Evolutionary conservation across 1,284 basidiomycete species (phyloP).

Genomic region (Trichosporon sp.): DNA sequence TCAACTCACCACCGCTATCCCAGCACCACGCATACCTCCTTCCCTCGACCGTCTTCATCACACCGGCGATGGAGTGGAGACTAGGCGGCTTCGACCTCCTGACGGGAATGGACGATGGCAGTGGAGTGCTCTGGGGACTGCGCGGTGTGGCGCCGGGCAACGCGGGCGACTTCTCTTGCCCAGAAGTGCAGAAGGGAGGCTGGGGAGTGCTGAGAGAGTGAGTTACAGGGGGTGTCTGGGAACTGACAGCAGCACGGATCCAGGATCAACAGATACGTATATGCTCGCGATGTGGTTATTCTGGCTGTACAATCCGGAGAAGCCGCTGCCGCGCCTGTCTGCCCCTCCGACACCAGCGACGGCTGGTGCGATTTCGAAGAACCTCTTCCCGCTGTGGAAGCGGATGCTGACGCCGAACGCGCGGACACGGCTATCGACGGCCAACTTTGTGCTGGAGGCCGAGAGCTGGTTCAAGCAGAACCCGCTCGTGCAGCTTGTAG

Average conservation of each 20-base stretch:
- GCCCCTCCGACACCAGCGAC: conserved; percentile 64
- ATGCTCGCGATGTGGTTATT: conserved; percentile 79
- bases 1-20: conserved; percentile 78
- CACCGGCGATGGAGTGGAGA: conserved; percentile 85
- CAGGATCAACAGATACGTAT: conserved; percentile 73
- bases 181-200: conserved; percentile 86
- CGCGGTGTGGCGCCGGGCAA: conserved; percentile 61
- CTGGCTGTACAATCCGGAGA: conserved; percentile 73
- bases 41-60: conserved; percentile 73
- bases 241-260: conserved; percentile 56
- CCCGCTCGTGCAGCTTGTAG: conserved; percentile 75
- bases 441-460: conserved; percentile 72
- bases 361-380: conserved; percentile 68
- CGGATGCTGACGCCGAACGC: conserved; percentile 82
- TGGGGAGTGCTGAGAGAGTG: conserved; percentile 81
- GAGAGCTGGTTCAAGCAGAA: conserved; percentile 76
- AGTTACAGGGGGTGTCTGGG: conserved; percentile 23
- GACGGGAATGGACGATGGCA: conserved; percentile 50
- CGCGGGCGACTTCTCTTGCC: conserved; percentile 58
- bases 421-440: conserved; percentile 67
- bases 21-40: conserved; percentile 79
- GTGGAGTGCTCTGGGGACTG: conserved; percentile 56
- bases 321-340: conserved; percentile 61
- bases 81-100: conserved; percentile 89
- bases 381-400: conserved; percentile 76